Evolutionary conservation across 1,139 yeast species (phyloP).

Genomic region (Diutina scorzettiae): DNA sequence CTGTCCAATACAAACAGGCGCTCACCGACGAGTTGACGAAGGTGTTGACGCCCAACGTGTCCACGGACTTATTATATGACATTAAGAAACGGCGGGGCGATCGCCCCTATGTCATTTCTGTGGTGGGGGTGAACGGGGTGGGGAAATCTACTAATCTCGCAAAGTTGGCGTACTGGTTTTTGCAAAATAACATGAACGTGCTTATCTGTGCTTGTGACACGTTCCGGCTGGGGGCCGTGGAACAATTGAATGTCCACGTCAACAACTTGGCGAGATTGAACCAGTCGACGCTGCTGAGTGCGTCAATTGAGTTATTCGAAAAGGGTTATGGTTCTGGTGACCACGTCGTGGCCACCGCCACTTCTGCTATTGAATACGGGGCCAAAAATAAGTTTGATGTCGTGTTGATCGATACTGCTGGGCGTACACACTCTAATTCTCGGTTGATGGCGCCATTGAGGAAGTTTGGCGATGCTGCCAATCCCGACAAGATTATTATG

Average conservation of each 20-base stretch:
- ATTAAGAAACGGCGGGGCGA: conserved; percentile 37
- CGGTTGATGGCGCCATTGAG: conserved; percentile 92
- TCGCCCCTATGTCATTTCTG: conserved; percentile 87
- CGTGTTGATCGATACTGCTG: conserved; percentile 93
- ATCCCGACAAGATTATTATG: conserved; percentile 94
- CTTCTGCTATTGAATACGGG: conserved; percentile 76
- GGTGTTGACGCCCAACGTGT: conserved; percentile 83
- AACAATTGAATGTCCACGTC: conserved; percentile 89
- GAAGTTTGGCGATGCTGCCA: conserved; percentile 89
- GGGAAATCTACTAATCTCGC: conserved; percentile 86
- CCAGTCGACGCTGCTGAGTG: conserved; percentile 26
- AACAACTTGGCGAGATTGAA: conserved; percentile 55
- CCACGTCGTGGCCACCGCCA: conserved; percentile 87
- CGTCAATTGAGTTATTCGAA: conserved; percentile 71
- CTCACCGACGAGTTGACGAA: conserved; percentile 68
- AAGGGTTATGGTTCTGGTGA: conserved; percentile 97
- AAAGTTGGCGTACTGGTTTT: conserved; percentile 87
- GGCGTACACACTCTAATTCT: conserved; percentile 92
- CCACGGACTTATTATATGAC: conserved; percentile 77
- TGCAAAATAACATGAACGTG: conserved; percentile 80
- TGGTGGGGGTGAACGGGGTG: conserved; percentile 96
- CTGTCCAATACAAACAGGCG: conserved; percentile 35
- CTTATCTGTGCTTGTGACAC: conserved; percentile 96
- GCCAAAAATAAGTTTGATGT: conserved; percentile 57
- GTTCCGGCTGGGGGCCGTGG: conserved; percentile 96